Evolutionary conservation across 1,139 yeast species (phyloP), one percentile per base, ranked within the genome.

Genomic region (Debaryomyces sp.): DNA sequence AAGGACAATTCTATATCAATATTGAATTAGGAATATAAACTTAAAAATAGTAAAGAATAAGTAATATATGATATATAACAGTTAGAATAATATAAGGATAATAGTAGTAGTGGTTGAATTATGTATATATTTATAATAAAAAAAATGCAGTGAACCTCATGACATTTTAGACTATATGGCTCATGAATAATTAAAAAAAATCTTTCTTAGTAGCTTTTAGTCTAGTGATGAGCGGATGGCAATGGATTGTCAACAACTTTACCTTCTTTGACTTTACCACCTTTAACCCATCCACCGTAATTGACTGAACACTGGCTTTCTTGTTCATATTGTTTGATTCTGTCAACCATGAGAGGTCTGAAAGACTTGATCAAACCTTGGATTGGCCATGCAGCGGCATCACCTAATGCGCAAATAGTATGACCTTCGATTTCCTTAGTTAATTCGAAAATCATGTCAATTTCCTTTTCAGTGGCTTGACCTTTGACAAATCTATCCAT

Each of bases 331-430:
- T 78, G 62, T 53, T 79, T 75, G 60, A 88, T 84, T 70, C 92
- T 81, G 47, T 84, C 89, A 59, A 84, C 85, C 81, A 89, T 82
- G 53, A 84, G 82, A 6, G 96, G 96, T 67, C 89, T 81, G 78
- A 89, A 89, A 58, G 88, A 84, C 65, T 85, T 84, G 59, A 89
- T 86, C 58, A 89, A 80, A 50, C 96, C 96, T 73, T 89, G 96
- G 52, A 89, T 78, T 44, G 96, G 96, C 96, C 96, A 89, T 41
- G 95, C 92, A 52, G 96, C 91, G 38, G 96, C 96, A 68, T 89
- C 96, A 54, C 96, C 96, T 61, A 89, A 77, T 26, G 95, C 96
- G 74, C 96, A 89, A 61, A 89, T 89, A 49, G 96, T 88, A 72
- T 89, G 96, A 46, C 95, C 96, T 71, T 89, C 96, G 58, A 89